phyloP scores from a whole-genome alignment of 805 yeast genomes.

The Yamadazyma akitaensis region DNA sequence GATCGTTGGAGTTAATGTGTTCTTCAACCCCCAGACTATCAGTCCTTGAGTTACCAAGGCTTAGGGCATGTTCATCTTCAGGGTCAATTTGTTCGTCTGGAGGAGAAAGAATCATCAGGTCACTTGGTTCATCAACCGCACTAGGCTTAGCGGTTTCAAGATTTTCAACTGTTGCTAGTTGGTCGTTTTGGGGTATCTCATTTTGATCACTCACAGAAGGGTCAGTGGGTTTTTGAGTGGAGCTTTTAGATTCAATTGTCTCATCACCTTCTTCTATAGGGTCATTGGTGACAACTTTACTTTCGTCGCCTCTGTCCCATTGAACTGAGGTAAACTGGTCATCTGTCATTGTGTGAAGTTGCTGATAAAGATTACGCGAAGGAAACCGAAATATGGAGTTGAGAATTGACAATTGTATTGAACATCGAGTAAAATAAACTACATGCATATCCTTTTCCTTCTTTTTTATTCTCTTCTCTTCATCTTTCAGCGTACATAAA shows the following conservation, averaged over 20 bases:
- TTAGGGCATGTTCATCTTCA: background rate
- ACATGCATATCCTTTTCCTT: background rate
- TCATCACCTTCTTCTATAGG: conserved; percentile 9
- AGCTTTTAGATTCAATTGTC: background rate
- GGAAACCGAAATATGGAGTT: conserved; percentile 1
- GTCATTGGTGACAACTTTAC: conserved; percentile 13
- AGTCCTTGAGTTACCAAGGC: background rate
- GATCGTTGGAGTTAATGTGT: background rate
- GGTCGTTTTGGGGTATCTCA: background rate
- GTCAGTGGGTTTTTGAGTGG: background rate
- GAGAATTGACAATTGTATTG: too few relatives aligned
- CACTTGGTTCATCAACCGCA: background rate
- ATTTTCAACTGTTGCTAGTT: background rate
- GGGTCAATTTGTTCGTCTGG: background rate
- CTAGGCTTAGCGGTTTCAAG: background rate
- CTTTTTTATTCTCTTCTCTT: background rate
- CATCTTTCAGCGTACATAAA: background rate
- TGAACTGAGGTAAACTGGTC: conserved; percentile 57
- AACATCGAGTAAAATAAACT: too few relatives aligned
- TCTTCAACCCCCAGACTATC: background rate
- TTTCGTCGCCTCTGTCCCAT: conserved; percentile 49
- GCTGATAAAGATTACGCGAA: conserved; percentile 1
- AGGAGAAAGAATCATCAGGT: background rate
- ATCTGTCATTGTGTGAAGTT: conserved; percentile 17
- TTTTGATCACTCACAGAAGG: background rate